phyloP scores from a whole-genome alignment of 371 early-diverging fungal genomes.

The Nematocida ironsii region DNA sequence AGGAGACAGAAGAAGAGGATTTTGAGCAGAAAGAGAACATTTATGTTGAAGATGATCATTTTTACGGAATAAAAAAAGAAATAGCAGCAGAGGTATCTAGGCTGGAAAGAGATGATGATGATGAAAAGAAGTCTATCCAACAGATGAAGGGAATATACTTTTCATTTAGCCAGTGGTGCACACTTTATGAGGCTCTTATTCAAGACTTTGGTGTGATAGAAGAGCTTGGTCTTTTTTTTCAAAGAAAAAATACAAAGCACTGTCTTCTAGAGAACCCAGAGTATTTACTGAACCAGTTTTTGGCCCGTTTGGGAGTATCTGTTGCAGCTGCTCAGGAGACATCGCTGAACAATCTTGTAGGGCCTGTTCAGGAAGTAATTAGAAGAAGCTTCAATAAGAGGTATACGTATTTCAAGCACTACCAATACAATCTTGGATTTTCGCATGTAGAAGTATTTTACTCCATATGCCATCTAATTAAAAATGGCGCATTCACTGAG shows the following conservation, averaged over 20 bases:
- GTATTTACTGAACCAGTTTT: slow-evolving; percentile 54
- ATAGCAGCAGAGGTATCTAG: slow-evolving; percentile 17
- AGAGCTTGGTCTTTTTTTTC: slow-evolving; percentile 47
- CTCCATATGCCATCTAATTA: slow-evolving; percentile 23
- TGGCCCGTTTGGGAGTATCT: slow-evolving; percentile 42
- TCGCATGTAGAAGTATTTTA: slow-evolving; percentile 54
- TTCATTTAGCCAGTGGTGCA: slow-evolving; percentile 37
- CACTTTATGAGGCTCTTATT: slow-evolving; percentile 38
- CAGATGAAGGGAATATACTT: slow-evolving; percentile 20
- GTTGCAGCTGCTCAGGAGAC: slow-evolving; percentile 31
- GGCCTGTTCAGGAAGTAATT: slow-evolving; percentile 17
- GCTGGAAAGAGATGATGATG: slow-evolving; percentile 39
- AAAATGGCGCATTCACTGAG: slow-evolving; percentile 15
- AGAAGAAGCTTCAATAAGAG: slow-evolving; percentile 7
- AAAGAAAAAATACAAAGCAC: slow-evolving; percentile 19
- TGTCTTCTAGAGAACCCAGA: slow-evolving; percentile 7
- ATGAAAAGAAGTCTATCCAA: slow-evolving; percentile 41
- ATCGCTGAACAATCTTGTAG: slow-evolving; percentile 17
- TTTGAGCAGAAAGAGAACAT: slow-evolving; percentile 21
- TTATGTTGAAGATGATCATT: neutral
- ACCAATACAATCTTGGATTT: slow-evolving; percentile 40
- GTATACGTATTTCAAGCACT: slow-evolving; percentile 18
- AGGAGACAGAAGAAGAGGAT: neutral
- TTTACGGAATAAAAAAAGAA: neutral
- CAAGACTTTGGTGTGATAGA: slow-evolving; percentile 32